These are phyloP conservation scores for Trichosporon sp. DNA, from an alignment of 1,284 basidiomycete genomes.

Conservation along the genomic window DNA sequence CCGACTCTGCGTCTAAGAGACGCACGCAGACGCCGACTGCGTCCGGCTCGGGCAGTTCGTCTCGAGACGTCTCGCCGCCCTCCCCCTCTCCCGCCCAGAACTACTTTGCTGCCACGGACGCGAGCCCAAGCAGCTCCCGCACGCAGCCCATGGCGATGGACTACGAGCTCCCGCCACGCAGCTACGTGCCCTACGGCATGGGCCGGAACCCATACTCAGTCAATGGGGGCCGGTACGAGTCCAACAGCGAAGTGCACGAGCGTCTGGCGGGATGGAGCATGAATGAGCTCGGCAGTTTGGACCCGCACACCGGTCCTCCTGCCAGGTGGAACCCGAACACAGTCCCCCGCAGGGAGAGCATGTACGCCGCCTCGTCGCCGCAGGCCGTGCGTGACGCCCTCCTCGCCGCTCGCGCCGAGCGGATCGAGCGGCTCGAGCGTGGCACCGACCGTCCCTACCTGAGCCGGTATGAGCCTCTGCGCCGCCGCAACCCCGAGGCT, in stretches of 20 bases:
- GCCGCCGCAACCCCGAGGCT: not conserved
- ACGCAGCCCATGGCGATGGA: not conserved
- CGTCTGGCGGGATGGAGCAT: conserved; percentile 7
- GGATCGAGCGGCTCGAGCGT: too few species aligned
- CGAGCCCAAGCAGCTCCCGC: not conserved
- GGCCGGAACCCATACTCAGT: not conserved
- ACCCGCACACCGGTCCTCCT: not conserved
- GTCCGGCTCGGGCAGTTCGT: not conserved
- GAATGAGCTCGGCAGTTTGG: conserved; percentile 2
- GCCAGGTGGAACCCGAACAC: not conserved
- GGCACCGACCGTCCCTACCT: not conserved
- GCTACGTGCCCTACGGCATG: not conserved
- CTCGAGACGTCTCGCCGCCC: not conserved
- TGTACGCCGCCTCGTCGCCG: not conserved
- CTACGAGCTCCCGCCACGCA: not conserved
- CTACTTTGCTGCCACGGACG: not conserved
- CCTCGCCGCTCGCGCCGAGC: not conserved
- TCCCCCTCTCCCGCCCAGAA: not conserved
- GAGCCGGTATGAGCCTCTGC: not conserved
- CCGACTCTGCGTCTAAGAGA: conserved; percentile 7
- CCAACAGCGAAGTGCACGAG: conserved; percentile 3
- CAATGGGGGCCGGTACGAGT: conserved; percentile 1
- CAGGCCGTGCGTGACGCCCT: not conserved
- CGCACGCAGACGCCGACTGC: not conserved
- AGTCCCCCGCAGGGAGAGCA: not conserved